Evolutionary conservation across 1,284 basidiomycete species (phyloP).

Genomic region (Wallemia ichthyophaga): DNA sequence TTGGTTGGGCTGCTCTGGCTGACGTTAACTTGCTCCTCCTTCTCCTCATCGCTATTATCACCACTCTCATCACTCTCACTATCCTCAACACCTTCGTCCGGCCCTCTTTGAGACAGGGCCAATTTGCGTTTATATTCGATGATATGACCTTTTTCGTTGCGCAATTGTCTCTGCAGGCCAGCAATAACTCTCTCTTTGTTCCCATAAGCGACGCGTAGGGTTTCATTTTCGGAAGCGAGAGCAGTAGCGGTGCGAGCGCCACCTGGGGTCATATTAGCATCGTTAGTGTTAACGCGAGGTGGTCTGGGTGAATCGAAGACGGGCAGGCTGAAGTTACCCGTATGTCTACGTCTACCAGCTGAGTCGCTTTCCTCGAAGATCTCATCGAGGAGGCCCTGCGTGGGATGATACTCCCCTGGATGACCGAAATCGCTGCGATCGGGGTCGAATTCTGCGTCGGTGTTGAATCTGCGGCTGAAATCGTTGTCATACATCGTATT

Average conservation of each 20-base stretch:
- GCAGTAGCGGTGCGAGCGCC: neutral
- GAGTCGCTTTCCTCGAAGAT: neutral
- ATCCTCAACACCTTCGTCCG: conserved; percentile 11
- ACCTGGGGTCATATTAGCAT: neutral
- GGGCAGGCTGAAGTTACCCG: neutral
- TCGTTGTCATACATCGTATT: neutral
- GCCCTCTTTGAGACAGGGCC: conserved; percentile 16
- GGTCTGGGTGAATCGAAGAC: neutral
- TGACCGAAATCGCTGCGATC: neutral
- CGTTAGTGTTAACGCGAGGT: neutral
- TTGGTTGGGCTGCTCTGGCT: neutral
- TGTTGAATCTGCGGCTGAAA: conserved; percentile 2
- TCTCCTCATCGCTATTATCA: too few species aligned
- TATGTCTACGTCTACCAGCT: neutral
- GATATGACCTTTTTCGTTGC: conserved; percentile 44
- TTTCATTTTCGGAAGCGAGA: neutral
- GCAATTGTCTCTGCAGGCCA: conserved; percentile 41
- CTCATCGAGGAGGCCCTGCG: neutral
- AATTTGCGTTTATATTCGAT: conserved; percentile 28
- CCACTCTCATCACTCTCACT: conserved; percentile 12
- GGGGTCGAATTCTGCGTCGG: neutral
- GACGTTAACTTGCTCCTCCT: conserved; percentile 17
- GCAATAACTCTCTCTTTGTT: conserved; percentile 27
- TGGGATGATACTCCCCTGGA: neutral
- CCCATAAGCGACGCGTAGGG: neutral